phyloP scores from a whole-genome alignment of 495 filamentous ascomycete species.

The Tetracladium setigerum region DNA sequence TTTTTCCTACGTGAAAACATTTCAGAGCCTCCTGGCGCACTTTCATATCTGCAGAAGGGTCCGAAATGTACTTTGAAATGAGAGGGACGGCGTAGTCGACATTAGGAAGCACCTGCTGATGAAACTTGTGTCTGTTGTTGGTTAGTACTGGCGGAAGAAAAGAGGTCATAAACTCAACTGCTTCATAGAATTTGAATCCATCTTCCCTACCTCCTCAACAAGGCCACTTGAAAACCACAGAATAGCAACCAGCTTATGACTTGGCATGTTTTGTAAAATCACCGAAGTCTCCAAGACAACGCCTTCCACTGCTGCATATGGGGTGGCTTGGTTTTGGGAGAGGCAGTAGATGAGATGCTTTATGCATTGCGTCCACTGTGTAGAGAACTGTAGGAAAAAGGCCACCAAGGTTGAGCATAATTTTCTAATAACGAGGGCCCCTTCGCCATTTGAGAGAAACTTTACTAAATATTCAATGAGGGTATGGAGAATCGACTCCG shows the following conservation, averaged over 20 bases:
- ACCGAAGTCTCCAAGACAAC: constrained; percentile 37
- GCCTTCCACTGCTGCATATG: constrained; percentile 40
- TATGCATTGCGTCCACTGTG: constrained; percentile 61
- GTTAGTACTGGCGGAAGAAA: constrained; percentile 12
- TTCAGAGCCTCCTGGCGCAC: constrained; percentile 44
- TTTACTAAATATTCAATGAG: constrained; percentile 61
- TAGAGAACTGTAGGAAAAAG: constrained; percentile 66
- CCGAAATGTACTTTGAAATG: constrained; percentile 26
- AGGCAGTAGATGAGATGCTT: constrained; percentile 61
- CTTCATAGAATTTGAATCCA: constrained; percentile 48
- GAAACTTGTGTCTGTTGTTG: constrained; percentile 33
- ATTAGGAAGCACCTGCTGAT: constrained; percentile 43
- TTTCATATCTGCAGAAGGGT: constrained; percentile 3
- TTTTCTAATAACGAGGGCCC: constrained; percentile 67
- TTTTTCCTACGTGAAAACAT: constrained; percentile 47
- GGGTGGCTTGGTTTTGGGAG: constrained; percentile 39
- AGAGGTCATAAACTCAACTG: constrained; percentile 34
- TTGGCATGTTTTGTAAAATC: constrained; percentile 46
- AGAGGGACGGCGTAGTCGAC: constrained; percentile 40
- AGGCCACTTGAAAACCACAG: constrained; percentile 68
- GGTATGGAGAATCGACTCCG: constrained; percentile 55
- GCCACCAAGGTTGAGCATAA: constrained; percentile 74
- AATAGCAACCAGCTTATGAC: constrained; percentile 46
- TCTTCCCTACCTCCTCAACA: constrained; percentile 68
- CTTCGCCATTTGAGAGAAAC: constrained; percentile 49